Evolutionary conservation across 257 asterid genomes (phyloP).

Genomic region (Solanum megistacrolobum): DNA sequence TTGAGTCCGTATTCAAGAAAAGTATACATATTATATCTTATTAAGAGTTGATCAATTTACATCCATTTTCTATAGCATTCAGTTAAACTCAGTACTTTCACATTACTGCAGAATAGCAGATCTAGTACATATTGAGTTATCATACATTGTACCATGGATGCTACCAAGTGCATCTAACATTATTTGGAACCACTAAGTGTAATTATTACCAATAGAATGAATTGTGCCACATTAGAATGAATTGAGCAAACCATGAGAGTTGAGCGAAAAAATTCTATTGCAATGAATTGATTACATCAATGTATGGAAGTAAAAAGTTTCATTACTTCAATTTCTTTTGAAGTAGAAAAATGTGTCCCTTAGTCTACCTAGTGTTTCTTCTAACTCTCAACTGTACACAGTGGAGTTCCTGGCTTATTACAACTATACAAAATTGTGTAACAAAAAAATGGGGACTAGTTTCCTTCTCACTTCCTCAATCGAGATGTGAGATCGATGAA

Average conservation of each 20-base stretch:
- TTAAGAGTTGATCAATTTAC: neutral
- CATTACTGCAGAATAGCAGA: neutral
- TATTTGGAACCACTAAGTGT: neutral
- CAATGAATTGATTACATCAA: neutral
- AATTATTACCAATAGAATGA: too few species aligned
- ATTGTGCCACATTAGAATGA: too few species aligned
- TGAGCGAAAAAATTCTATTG: neutral
- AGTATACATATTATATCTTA: neutral
- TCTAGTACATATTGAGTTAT: neutral
- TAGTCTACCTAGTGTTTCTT: neutral
- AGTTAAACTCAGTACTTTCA: neutral
- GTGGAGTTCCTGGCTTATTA: neutral
- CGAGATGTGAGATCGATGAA: conserved; percentile 24
- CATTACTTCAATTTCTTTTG: neutral
- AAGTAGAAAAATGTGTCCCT: neutral
- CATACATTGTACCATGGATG: neutral
- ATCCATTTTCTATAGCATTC: neutral
- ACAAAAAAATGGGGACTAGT: neutral
- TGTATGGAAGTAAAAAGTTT: neutral
- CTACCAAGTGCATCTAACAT: neutral
- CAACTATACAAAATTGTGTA: neutral
- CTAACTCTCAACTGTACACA: neutral
- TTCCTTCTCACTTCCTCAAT: neutral
- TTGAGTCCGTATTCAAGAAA: neutral
- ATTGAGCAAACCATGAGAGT: neutral